Conservation (phyloP, 2,329 filamentous ascomycete species). For the Xylariales sp. region DNA sequence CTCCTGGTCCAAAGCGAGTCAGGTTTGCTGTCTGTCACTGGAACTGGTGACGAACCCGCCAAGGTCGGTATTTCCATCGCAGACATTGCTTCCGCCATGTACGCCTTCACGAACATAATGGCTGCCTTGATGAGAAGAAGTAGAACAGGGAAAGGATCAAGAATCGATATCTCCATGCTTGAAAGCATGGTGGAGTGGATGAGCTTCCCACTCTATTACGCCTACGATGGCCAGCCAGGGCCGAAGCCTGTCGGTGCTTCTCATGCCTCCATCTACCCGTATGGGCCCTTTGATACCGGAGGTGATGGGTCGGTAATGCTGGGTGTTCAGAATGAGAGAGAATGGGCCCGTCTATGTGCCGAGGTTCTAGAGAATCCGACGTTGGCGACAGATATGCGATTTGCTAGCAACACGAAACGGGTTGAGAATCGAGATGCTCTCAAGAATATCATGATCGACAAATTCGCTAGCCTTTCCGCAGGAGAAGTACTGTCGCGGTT, state of each 20-base stretch:
- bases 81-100: conserved; percentile 49
- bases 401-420: conserved; percentile 41
- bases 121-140: conserved; percentile 43
- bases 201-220: conserved; percentile 51
- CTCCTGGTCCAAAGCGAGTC: conserved; percentile 51
- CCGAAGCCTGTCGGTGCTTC: conserved; percentile 44
- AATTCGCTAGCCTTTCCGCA: conserved; percentile 34
- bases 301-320: conserved; percentile 47
- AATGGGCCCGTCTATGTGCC: conserved; percentile 46
- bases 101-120: conserved; percentile 47
- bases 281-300: conserved; percentile 48
- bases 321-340: conserved; percentile 53
- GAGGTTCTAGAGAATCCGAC: conserved; percentile 38
- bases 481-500: conserved; percentile 37
- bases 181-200: conserved; percentile 58
- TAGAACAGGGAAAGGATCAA: conserved; percentile 42
- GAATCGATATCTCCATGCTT: conserved; percentile 53
- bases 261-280: conserved; percentile 52
- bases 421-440: conserved; percentile 42
- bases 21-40: conserved; percentile 45
- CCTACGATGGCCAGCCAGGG: conserved; percentile 37
- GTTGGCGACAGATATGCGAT: conserved; percentile 40
- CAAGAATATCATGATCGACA: conserved; percentile 37
- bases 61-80: conserved; percentile 52
- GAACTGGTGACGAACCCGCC: conserved; percentile 35